Conservation (phyloP, 768 basidiomycete species). For the Kwoniella dejecticola region DNA sequence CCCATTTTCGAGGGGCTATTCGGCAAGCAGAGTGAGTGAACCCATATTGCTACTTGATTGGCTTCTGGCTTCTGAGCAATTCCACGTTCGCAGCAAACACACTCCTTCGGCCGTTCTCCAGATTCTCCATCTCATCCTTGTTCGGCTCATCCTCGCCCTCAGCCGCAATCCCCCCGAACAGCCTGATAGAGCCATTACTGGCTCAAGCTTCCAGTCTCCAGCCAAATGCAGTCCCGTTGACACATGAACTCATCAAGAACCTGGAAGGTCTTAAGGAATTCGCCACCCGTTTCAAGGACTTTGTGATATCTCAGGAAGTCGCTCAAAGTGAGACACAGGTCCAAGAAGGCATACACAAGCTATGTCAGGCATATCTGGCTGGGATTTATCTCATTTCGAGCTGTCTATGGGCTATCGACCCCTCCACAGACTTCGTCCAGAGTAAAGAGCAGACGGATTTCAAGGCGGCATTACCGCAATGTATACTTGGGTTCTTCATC, state of each 20-base stretch:
- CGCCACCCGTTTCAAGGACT: constrained; percentile 7
- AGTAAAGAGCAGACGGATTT: neutral
- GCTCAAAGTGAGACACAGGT: neutral
- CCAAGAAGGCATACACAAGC: neutral
- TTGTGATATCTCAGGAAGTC: neutral
- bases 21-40: constrained; percentile 11
- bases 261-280: constrained; percentile 12
- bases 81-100: neutral
- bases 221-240: neutral
- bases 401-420: neutral
- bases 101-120: neutral
- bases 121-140: too few species aligned
- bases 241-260: neutral
- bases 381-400: constrained; percentile 7
- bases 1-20: constrained; percentile 12
- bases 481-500: constrained; percentile 6
- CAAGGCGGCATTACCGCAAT: neutral
- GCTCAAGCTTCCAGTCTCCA: neutral
- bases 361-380: constrained; percentile 5
- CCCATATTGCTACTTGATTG: neutral
- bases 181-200: constrained; percentile 1
- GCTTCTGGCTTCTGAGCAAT: neutral
- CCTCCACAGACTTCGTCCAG: neutral
- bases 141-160: too few species aligned
- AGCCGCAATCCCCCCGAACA: neutral